phyloP scores from a whole-genome alignment of 805 yeast species.

The Cyberlindnera nakhonratchasimensis region DNA sequence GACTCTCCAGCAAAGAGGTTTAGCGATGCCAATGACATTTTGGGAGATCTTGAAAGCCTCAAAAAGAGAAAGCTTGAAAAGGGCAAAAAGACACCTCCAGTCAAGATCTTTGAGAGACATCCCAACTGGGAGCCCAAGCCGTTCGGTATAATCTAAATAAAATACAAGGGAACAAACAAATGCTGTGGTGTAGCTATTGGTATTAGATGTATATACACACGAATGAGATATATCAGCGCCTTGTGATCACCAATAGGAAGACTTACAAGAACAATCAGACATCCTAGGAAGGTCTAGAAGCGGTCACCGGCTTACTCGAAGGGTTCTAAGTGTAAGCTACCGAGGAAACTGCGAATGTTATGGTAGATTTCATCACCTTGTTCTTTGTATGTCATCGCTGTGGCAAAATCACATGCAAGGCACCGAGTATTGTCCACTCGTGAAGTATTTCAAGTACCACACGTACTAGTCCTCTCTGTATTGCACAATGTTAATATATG shows the following conservation, averaged over 20 bases:
- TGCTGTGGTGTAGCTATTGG: too few species aligned
- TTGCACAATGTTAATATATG: slow-evolving; percentile 3
- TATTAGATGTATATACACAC: too few species aligned
- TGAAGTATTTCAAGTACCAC: slow-evolving; percentile 5
- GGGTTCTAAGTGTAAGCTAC: slow-evolving; percentile 87
- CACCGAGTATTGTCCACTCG: background rate
- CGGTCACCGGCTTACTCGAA: slow-evolving; percentile 81
- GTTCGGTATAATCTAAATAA: slow-evolving; percentile 38
- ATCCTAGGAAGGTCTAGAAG: slow-evolving; percentile 85
- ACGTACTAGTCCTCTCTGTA: slow-evolving; percentile 16
- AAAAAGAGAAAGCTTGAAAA: slow-evolving; percentile 24
- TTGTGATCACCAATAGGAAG: too few species aligned
- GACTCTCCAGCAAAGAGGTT: slow-evolving; percentile 7
- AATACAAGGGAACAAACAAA: background rate
- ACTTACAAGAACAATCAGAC: slow-evolving; percentile 68
- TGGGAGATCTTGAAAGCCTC: slow-evolving; percentile 30
- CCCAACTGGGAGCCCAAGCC: slow-evolving; percentile 51
- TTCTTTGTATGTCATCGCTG: background rate
- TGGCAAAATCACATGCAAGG: too few species aligned
- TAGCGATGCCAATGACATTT: slow-evolving; percentile 23
- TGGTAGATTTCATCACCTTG: slow-evolving; percentile 72
- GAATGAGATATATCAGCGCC: slow-evolving; percentile 1
- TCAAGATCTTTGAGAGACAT: slow-evolving; percentile 18
- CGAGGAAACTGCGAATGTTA: slow-evolving; percentile 97
- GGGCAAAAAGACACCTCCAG: slow-evolving; percentile 1